Conservation (phyloP, 257 asterid species). For the Prunella vulgaris region DNA sequence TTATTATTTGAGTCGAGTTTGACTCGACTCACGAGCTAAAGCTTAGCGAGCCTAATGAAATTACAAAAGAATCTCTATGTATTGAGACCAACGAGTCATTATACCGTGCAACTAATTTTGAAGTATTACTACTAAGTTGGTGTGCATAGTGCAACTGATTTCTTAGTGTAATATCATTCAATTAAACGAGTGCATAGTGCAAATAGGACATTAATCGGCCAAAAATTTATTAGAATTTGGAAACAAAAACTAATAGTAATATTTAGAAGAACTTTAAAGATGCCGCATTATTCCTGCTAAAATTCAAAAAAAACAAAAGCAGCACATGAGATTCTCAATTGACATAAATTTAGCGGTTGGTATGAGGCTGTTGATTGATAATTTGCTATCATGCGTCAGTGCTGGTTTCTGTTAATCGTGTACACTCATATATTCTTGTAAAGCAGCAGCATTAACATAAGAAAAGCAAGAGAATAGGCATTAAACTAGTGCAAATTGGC, state of each 20-base stretch:
- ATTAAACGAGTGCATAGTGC: too few relatives aligned
- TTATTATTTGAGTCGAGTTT: too few relatives aligned
- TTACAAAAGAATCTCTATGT: too few relatives aligned
- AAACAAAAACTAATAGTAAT: background rate
- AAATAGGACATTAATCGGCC: too few relatives aligned
- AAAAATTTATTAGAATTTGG: too few relatives aligned
- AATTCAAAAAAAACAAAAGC: background rate
- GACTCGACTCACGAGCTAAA: too few relatives aligned
- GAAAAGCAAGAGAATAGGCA: conserved; percentile 28
- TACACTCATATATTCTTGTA: conserved; percentile 16
- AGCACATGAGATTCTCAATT: conserved; percentile 10
- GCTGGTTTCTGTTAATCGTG: conserved; percentile 14
- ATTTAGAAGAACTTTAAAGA: background rate
- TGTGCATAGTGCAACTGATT: too few relatives aligned
- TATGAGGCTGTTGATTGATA: background rate
- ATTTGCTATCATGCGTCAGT: background rate
- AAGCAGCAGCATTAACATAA: conserved; percentile 3
- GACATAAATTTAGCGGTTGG: conserved; percentile 11
- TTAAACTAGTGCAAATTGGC: conserved; percentile 21
- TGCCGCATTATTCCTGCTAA: background rate
- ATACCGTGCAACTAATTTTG: too few relatives aligned
- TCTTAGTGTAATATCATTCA: too few relatives aligned
- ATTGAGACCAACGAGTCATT: too few relatives aligned
- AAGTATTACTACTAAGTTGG: too few relatives aligned
- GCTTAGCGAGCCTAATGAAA: too few relatives aligned